Evolutionary conservation across 2,329 filamentous ascomycete species (phyloP), one percentile per base, ranked within the genome.

Genomic region (Lecanicillium sp.): DNA sequence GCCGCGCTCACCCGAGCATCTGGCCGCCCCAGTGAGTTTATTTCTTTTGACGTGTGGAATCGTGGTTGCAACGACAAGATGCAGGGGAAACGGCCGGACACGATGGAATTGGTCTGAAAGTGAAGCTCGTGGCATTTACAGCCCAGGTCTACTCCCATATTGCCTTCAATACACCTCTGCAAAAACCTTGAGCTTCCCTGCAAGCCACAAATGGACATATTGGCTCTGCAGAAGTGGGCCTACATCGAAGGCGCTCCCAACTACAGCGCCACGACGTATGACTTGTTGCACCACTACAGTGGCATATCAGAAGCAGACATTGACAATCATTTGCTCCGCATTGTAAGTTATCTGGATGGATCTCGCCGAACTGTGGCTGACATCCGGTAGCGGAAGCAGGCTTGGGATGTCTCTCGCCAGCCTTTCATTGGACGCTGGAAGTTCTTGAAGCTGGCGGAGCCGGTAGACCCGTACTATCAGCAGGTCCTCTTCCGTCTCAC

Each of bases 391-490:
- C 66, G 73, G 52, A 68, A 73, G 49, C 61, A 66, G 35, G 66
- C 72, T 6, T 75, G 73, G 73, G 63, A 62, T 23, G 56, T 70
- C 39, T 68, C 68, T 35, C 66, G 66, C 7, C 67, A 67, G 50
- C 68, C 72, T 21, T 73, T 65, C 54, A 66, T 75, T 45, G 72
- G 73, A n/a, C 66, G 70, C 38, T 75, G 72, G 68, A 72, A 70
- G 39, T 76, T 76, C 49, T 62, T 75, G 14, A 67, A 66, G 35
- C 60, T 74, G n/a, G 60, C 63, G 10, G 66, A 71, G 39, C 57
- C 60, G 17, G 54, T 62, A 30, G 70, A 75, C 51, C 61, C 67
- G 5, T 66, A 63, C 39, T 73, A 74, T 52, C 67, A 65, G 42
- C 60, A 67, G 39, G 69, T 67, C 8, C 61, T 74, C 17, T 64